Base-by-base conservation (phyloP, 1,139 yeast species). In the Petasospora rhodanensis region DNA sequence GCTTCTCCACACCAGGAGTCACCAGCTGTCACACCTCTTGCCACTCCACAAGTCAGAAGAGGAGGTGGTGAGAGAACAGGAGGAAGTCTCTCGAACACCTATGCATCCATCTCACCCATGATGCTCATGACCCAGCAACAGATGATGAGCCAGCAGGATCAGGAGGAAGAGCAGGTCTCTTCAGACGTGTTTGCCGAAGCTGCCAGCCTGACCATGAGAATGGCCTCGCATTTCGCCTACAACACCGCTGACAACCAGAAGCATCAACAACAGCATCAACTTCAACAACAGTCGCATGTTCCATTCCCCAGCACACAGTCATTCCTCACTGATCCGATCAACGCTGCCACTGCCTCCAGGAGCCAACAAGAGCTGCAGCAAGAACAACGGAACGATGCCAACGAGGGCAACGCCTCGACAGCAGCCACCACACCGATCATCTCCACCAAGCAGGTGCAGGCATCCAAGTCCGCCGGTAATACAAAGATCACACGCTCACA, bases 1-100 rank as follows among this genome's bases (percentile, higher is more conserved):
- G 49, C 63, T 24, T 62, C 70, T 6, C 73, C 75, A 18, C 43
- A 34, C 29, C 40, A 41, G 18, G 26, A 14, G n/a, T 43, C 53
- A 5, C 52, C 52, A 9, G 28, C 38, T 2, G 32, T 32, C 14
- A 51, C 54, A 2, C 53, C 54, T n/a, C 27, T 49, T 17, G 42
- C 45, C 2, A 48, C 51, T 1, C 54, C 55, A 8, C 29, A 24
- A 7, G 11, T 11, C 13, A 26, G 11, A n/a, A 24, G 33, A 13
- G n/a, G n/a, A n/a, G n/a, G n/a, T n/a, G n/a, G n/a, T n/a, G n/a
- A n/a, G n/a, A n/a, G n/a, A n/a, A n/a, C n/a, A n/a, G n/a, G n/a
- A n/a, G n/a, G n/a, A n/a, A n/a, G n/a, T n/a, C 38, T 35, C 13
- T 38, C 32, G 7, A 18, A 28, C 11, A 34, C 40, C 6, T 39